Evolutionary conservation across 371 early-diverging fungal species (phyloP).

Genomic region (Nematocida displodere): DNA sequence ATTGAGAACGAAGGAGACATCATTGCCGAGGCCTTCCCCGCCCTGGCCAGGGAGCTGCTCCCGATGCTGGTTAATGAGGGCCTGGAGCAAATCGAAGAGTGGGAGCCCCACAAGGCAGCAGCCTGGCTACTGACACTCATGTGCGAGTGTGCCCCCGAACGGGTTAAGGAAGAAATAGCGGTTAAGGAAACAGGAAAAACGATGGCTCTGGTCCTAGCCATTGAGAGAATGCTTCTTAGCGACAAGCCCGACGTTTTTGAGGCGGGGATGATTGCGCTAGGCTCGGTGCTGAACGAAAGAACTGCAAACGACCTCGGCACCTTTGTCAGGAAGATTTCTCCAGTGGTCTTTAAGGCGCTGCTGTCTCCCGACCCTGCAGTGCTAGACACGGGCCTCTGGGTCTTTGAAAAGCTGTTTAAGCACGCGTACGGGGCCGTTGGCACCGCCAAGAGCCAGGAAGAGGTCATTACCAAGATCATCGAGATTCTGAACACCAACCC

Average conservation of each 20-base stretch:
- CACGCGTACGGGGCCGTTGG: constrained; percentile 50
- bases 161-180: constrained; percentile 29
- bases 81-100: constrained; percentile 54
- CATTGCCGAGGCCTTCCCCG: constrained; percentile 26
- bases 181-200: constrained; percentile 8
- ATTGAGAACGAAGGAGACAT: background rate
- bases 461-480: constrained; percentile 32
- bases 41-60: constrained; percentile 35
- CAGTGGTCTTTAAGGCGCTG: constrained; percentile 27
- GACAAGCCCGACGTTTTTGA: constrained; percentile 40
- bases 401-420: constrained; percentile 57
- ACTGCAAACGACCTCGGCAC: background rate
- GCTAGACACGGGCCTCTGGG: constrained; percentile 54
- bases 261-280: constrained; percentile 59
- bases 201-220: background rate
- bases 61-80: constrained; percentile 32
- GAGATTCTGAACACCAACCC: constrained; percentile 12
- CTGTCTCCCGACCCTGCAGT: background rate
- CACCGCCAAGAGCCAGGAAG: constrained; percentile 3
- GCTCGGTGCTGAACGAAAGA: constrained; percentile 48
- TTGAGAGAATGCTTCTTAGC: constrained; percentile 35
- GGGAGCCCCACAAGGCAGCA: constrained; percentile 62
- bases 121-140: constrained; percentile 52
- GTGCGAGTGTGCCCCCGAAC: constrained; percentile 2
- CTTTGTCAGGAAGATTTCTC: constrained; percentile 9